phyloP scores from a whole-genome alignment of 208 protist species.

The Crithidia acanthocephali region DNA sequence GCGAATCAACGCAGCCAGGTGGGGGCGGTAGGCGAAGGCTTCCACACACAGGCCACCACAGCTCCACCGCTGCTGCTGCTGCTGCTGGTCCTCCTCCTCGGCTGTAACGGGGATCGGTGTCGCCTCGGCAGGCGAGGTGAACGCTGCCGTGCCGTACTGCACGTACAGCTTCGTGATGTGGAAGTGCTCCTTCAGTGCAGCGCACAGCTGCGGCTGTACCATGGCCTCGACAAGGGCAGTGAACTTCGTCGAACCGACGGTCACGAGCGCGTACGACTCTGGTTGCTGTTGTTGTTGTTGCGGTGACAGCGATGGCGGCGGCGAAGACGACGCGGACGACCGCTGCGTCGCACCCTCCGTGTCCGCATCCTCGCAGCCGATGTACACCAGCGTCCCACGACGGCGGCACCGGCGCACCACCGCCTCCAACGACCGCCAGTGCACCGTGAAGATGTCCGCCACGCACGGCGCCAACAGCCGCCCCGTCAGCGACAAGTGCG shows the following conservation, averaged over 20 bases:
- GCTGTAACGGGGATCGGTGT: slow-evolving; percentile 2
- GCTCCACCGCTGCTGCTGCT: slow-evolving; percentile 14
- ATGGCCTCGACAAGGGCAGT: slow-evolving; percentile 60
- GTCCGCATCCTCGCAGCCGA: slow-evolving; percentile 32
- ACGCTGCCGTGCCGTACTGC: slow-evolving; percentile 70
- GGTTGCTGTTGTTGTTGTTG: slow-evolving; percentile 6
- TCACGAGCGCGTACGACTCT: slow-evolving; percentile 72
- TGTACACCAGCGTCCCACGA: slow-evolving; percentile 39
- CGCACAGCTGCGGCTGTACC: slow-evolving; percentile 44
- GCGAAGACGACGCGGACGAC: not conserved
- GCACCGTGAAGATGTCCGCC: slow-evolving; percentile 82
- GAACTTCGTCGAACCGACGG: slow-evolving; percentile 90
- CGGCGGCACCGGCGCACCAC: slow-evolving; percentile 29
- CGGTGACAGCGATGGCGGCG: not conserved
- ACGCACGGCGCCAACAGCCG: slow-evolving; percentile 66
- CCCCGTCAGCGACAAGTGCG: slow-evolving; percentile 80
- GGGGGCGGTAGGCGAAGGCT: slow-evolving; percentile 72
- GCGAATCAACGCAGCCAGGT: slow-evolving; percentile 53
- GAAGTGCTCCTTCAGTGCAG: slow-evolving; percentile 39
- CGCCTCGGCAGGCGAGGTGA: slow-evolving; percentile 4
- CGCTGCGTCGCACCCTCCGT: not conserved
- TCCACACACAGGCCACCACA: slow-evolving; percentile 58
- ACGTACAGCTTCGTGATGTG: slow-evolving; percentile 68
- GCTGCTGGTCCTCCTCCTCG: not conserved
- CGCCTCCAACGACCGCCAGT: slow-evolving; percentile 67